Evolutionary conservation across 495 filamentous ascomycete species (phyloP).

Genomic region (Lophiostoma macrostomum): DNA sequence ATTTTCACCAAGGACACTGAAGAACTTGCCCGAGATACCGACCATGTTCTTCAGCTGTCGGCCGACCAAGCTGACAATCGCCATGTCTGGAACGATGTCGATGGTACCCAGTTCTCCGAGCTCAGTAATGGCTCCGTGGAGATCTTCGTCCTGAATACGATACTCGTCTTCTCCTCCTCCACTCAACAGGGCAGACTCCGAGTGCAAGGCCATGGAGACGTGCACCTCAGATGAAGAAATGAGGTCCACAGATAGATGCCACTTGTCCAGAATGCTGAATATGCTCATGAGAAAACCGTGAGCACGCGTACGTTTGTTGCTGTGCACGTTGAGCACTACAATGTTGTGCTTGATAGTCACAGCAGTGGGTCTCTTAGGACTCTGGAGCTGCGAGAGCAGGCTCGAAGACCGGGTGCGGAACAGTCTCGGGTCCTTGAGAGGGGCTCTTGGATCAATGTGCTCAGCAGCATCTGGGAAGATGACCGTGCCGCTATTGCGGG

Average conservation of each 20-base stretch:
- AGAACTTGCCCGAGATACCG: slow-evolving; percentile 76
- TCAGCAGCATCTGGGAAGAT: slow-evolving; percentile 58
- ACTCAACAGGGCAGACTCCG: slow-evolving; percentile 45
- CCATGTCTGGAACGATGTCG: slow-evolving; percentile 80
- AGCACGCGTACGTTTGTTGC: slow-evolving; percentile 80
- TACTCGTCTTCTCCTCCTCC: slow-evolving; percentile 60
- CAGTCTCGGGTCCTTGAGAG: slow-evolving; percentile 43
- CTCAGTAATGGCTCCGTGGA: slow-evolving; percentile 50
- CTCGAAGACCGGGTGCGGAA: slow-evolving; percentile 40
- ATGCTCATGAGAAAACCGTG: slow-evolving; percentile 92
- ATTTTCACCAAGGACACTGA: slow-evolving; percentile 72
- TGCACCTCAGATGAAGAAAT: slow-evolving; percentile 94
- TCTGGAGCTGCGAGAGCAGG: slow-evolving; percentile 15
- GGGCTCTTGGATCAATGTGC: slow-evolving; percentile 48
- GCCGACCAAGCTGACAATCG: slow-evolving; percentile 87
- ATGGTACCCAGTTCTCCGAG: slow-evolving; percentile 76
- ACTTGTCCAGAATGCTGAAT: slow-evolving; percentile 78
- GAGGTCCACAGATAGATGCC: slow-evolving; percentile 80
- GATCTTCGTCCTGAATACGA: slow-evolving; percentile 43
- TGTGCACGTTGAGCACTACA: slow-evolving; percentile 90
- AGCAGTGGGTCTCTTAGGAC: slow-evolving; percentile 65
- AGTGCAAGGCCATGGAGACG: slow-evolving; percentile 91
- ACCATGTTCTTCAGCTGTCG: slow-evolving; percentile 94
- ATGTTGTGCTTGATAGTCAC: slow-evolving; percentile 95
- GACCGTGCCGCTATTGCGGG: slow-evolving; percentile 78